Evolutionary conservation across 139 green algal genomes (phyloP), one percentile per base, ranked within the genome.

Genomic region (Coelastrella sp.): DNA sequence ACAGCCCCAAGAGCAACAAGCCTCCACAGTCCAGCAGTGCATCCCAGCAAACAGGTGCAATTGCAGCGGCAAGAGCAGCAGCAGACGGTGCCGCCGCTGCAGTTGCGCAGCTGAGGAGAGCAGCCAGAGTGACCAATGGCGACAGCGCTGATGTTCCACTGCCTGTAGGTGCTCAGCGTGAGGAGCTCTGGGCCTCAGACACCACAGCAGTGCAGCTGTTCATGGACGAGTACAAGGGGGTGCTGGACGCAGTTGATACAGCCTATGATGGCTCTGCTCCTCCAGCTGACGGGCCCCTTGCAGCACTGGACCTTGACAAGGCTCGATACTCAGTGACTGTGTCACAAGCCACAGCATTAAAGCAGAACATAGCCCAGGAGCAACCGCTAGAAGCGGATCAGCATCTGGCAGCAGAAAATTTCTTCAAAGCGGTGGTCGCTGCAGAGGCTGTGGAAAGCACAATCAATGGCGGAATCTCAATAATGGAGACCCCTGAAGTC

Each of bases 191-290:
- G 84, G 63, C 49, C 24, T 27, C 84, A 25, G 84, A 88, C 17
- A 56, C 58, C 14, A 59, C 84, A 70, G 84, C 68, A 24, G 84
- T 88, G 84, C 66, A 82, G 84, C 84, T 88, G 19, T 88, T 88
- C 61, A 88, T 88, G 84, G 84, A 88, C 19, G 49, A 81, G 14
- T 87, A 87, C 35, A 88, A 88, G 20, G 84, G 81, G 7, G 84
- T 57, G 7, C 12, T 88, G 19, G 27, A 80, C 22, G 68, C 84
- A 20, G 25, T 81, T 10, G 84, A 81, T 20, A 61, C 19, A 27
- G 84, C 63, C 12, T 79, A 59, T 15, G 74, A 15, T 19, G 81
- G 81, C 7, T 58, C 8, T 15, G 58, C 63, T 70, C 63, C 63
- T 70, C 12, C 63, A 35, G 82, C 17, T 63, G 35, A 19, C 11